A percentile compares a stretch with the other conserved stretches of the same genome.
phyloP scores from a whole-genome alignment of 495 filamentous ascomycete genomes.

The Lasiosphaeria miniovina region DNA sequence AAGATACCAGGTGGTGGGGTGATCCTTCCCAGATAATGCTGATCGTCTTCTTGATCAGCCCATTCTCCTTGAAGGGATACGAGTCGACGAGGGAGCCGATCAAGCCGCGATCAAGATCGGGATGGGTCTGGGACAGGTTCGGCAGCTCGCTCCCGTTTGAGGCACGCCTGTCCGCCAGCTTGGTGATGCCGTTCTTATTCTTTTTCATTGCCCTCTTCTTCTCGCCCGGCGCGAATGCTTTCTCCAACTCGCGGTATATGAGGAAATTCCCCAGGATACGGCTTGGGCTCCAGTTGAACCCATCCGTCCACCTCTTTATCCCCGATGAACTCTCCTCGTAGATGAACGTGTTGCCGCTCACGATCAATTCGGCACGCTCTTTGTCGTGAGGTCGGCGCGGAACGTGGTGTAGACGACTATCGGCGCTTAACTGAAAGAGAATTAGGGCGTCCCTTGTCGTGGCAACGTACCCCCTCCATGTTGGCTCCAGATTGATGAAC shows the following conservation, averaged over 20 bases:
- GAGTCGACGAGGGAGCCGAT: conserved; percentile 83
- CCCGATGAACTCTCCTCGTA: conserved; percentile 86
- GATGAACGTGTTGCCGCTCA: conserved; percentile 82
- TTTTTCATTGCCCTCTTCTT: conserved; percentile 84
- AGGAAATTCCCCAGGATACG: conserved; percentile 85
- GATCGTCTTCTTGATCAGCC: conserved; percentile 90
- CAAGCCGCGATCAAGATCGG: conserved; percentile 56
- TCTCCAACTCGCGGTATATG: conserved; percentile 82
- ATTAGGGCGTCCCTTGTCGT: conserved; percentile 73
- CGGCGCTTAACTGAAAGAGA: conserved; percentile 71
- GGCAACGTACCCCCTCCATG: conserved; percentile 64
- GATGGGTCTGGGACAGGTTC: not conserved
- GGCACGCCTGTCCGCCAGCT: conserved; percentile 28
- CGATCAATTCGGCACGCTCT: conserved; percentile 54
- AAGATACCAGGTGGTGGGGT: conserved; percentile 81
- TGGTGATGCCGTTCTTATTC: conserved; percentile 24
- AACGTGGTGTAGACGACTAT: conserved; percentile 65
- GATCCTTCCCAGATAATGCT: conserved; percentile 67
- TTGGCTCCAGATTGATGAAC: conserved; percentile 31
- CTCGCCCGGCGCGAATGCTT: conserved; percentile 78
- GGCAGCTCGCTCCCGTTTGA: not conserved
- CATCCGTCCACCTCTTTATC: conserved; percentile 94
- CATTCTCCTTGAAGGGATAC: conserved; percentile 80
- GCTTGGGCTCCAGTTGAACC: conserved; percentile 84
- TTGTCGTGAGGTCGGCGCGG: conserved; percentile 81